Base-by-base conservation (phyloP, 2,329 filamentous ascomycete genomes). In the Aureobasidium vineae region DNA sequence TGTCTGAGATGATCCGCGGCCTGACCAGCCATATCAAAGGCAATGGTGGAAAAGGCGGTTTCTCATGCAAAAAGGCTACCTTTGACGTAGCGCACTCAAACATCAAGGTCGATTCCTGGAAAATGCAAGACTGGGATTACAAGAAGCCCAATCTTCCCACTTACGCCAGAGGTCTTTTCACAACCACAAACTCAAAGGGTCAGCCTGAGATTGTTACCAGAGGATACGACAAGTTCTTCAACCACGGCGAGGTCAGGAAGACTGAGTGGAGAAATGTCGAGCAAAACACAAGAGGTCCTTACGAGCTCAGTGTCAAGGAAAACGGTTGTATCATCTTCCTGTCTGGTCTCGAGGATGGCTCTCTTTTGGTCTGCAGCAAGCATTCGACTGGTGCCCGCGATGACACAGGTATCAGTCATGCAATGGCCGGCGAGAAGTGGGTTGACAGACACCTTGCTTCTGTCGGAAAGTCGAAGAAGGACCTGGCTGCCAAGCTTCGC, bases 311-410 rank as follows among this genome's bases (percentile, higher is more conserved):
- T 67, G 86, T 98, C 63, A 99, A 99, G 80, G 95, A 99, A 79
- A 99, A 99, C 73, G 95, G 95, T n/a, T 99, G 95, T 78, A 99
- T 99, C 77, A 97, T 99, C 71, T 99, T 99, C 80, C 88, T 99
- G 52, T 89, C 92, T 19, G 95, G 93, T 16, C 82, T 99, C 26
- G 91, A 96, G 73, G 93, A 97, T 73, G 93, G 87, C 41, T 92
- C 91, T 1, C 82, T 99, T 11, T 82, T 99, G 8, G 93, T 99
- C n/a, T 98, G 94, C 85, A 98, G 94, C 83, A 99, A 99, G 76
- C 95, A 99, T 77, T 98, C 95, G 0, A 98, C 93, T 0, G 95
- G 95, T 7, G 82, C 86, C 28, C 86, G 94, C n/a, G 79, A 78
- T 26, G 91, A 96, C 74, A 79, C 82, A 5, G 84, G 87, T 36